These are phyloP conservation scores for Xylaria sp. DNA, from an alignment of 2,329 filamentous ascomycete genomes.

Conservation along the genomic window DNA sequence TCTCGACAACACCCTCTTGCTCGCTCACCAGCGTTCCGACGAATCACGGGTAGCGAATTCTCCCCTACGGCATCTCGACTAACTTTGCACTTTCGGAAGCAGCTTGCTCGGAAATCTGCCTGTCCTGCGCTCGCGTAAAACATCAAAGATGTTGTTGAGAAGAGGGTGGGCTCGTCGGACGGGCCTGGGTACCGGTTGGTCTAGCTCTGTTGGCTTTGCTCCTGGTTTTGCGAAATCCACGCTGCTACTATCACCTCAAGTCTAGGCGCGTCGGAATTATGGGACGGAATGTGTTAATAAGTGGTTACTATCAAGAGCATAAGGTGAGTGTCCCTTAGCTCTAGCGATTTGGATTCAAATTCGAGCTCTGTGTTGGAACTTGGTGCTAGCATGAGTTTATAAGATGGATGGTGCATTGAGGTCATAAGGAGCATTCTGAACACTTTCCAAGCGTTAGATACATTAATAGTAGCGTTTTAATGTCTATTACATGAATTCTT, in stretches of 20 bases:
- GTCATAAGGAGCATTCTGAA: not conserved
- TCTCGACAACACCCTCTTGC: not conserved
- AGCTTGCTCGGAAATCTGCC: not conserved
- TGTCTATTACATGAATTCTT: not conserved
- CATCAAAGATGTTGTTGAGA: not conserved
- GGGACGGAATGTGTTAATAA: too few relatives aligned
- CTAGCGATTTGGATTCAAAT: too few relatives aligned
- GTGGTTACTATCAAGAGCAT: too few relatives aligned
- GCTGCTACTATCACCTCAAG: not conserved
- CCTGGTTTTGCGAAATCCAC: too few relatives aligned
- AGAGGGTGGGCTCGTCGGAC: not conserved
- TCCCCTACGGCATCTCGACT: not conserved
- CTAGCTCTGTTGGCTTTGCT: not conserved
- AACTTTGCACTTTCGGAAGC: not conserved
- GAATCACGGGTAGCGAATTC: not conserved
- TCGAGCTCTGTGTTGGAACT: not conserved
- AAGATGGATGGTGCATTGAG: not conserved
- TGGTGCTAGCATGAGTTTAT: not conserved
- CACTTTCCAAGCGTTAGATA: not conserved
- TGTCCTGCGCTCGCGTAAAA: not conserved
- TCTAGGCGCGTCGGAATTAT: too few relatives aligned
- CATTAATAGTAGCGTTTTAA: not conserved
- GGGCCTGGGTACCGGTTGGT: not conserved
- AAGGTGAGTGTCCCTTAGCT: too few relatives aligned
- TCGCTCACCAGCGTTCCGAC: not conserved